Conservation (phyloP, 768 basidiomycete species). For the Lactifluus pinguis region DNA sequence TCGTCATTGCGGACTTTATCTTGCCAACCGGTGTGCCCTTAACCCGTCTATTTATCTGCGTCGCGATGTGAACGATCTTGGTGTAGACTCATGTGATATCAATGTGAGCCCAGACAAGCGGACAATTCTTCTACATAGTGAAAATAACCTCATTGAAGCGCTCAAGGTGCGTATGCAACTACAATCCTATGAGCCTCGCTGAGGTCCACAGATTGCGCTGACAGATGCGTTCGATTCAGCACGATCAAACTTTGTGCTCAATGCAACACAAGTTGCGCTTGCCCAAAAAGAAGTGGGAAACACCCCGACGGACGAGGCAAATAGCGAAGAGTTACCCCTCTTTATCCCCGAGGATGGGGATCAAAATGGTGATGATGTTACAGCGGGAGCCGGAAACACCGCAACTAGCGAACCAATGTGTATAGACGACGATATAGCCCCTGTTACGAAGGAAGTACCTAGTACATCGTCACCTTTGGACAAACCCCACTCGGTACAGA, state of each 20-base stretch:
- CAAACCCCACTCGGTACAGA: neutral
- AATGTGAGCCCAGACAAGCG: conserved; percentile 97
- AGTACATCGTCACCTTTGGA: neutral
- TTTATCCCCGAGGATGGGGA: conserved; percentile 9
- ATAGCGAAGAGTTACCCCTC: neutral
- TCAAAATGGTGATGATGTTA: neutral
- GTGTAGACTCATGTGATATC: conserved; percentile 71
- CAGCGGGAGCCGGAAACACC: neutral
- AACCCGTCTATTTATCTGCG: neutral
- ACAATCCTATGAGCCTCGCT: neutral
- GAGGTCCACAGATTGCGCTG: conserved; percentile 5
- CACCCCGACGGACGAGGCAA: neutral
- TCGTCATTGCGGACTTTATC: conserved; percentile 75
- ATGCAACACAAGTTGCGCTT: conserved; percentile 11
- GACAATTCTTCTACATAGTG: conserved; percentile 87
- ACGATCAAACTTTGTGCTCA: conserved; percentile 18
- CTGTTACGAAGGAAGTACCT: neutral
- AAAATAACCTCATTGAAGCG: conserved; percentile 64
- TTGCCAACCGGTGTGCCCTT: conserved; percentile 60
- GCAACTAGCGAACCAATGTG: neutral
- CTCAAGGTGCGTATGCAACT: conserved; percentile 49
- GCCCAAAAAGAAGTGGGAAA: neutral
- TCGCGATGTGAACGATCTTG: neutral
- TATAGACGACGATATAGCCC: neutral
- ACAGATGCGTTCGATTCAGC: conserved; percentile 11